Conservation (phyloP, 2,329 filamentous ascomycete species). For the Lanzia echinophila region DNA sequence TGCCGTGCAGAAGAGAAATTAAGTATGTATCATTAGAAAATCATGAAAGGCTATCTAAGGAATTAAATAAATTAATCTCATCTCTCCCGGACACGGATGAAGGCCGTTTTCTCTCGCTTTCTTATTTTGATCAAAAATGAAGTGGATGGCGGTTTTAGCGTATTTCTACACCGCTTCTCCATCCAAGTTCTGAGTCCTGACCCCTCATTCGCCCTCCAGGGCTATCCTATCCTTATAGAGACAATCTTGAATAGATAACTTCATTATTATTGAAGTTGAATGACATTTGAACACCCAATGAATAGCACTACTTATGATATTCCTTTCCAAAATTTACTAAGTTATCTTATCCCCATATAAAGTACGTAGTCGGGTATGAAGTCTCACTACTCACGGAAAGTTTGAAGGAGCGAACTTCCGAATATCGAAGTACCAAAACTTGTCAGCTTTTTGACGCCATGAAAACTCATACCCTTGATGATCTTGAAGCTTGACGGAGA, state of each 20-base stretch:
- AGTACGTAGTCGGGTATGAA: no score
- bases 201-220: constrained; percentile 9
- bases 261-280: not conserved
- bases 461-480: not conserved
- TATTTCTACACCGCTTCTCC: constrained; percentile 24
- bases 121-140: constrained; percentile 8
- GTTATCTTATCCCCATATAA: no score
- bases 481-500: not conserved
- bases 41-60: not conserved
- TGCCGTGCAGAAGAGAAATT: no score
- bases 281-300: not conserved
- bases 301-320: no score
- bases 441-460: constrained; percentile 1
- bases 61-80: not conserved
- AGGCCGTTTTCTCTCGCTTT: constrained; percentile 4
- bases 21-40: no score
- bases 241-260: not conserved
- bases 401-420: not conserved
- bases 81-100: not conserved
- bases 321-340: no score
- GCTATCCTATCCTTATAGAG: not conserved
- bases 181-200: not conserved
- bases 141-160: constrained; percentile 17
- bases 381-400: no score
- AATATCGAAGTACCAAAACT: constrained; percentile 7